Conservation (phyloP, 208 protist species). For the Wallacemonas sp. region DNA sequence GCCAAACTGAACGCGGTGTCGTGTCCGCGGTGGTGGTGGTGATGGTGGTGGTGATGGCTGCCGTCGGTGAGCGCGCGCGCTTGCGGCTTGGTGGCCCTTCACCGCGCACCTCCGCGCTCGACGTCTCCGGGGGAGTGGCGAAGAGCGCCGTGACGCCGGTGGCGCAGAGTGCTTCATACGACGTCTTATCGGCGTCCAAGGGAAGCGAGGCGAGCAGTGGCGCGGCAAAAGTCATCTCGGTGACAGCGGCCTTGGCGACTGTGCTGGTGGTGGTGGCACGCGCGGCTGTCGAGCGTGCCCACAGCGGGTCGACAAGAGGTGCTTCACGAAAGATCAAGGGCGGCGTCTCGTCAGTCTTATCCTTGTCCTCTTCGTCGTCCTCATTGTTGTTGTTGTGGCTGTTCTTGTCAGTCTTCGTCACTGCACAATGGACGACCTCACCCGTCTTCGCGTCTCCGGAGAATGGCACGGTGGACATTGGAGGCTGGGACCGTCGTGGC, state of each 20-base stretch:
- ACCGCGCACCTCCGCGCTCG: too few species aligned
- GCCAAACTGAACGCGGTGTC: neutral
- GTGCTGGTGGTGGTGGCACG: constrained; percentile 7
- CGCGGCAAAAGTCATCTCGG: too few species aligned
- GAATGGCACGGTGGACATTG: neutral
- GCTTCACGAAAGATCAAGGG: neutral
- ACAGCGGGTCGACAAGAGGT: neutral
- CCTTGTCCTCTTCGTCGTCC: neutral
- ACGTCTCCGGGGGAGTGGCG: neutral
- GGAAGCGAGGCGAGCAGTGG: constrained; percentile 20
- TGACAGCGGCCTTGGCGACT: too few species aligned
- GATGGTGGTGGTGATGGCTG: neutral
- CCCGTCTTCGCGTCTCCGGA: too few species aligned
- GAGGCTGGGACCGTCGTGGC: neutral
- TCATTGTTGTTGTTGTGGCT: neutral
- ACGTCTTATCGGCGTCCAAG: constrained; percentile 39
- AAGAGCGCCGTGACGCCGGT: constrained; percentile 26
- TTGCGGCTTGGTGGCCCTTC: neutral
- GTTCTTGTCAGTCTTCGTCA: neutral
- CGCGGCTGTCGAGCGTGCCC: neutral
- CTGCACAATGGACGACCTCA: too few species aligned
- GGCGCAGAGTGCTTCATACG: constrained; percentile 53
- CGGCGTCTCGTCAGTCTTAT: neutral
- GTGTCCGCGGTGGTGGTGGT: neutral
- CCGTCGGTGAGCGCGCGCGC: neutral